phyloP scores from a whole-genome alignment of 257 asterid genomes.

The Parsonsia alboflavescens region DNA sequence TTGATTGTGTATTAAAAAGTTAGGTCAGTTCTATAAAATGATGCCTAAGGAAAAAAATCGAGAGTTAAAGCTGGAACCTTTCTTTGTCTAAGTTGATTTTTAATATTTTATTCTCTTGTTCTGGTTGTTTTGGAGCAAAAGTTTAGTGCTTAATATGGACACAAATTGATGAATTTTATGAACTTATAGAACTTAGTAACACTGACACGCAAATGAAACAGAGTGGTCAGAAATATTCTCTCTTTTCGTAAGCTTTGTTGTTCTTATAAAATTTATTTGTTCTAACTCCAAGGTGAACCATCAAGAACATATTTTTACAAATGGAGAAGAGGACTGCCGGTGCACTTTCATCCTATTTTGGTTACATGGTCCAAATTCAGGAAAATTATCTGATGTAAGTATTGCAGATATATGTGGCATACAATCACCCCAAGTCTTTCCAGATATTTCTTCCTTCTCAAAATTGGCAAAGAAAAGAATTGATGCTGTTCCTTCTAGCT shows the following conservation, averaged over 20 bases:
- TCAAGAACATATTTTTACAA: slow-evolving; percentile 28
- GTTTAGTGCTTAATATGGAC: neutral
- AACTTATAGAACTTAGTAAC: neutral
- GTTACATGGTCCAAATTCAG: slow-evolving; percentile 52
- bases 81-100: neutral
- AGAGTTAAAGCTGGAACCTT: neutral
- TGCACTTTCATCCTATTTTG: slow-evolving; percentile 50
- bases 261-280: neutral
- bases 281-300: slow-evolving; percentile 36
- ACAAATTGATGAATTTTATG: neutral
- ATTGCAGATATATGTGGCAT: slow-evolving; percentile 36
- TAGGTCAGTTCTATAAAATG: neutral
- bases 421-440: slow-evolving; percentile 27
- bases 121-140: neutral
- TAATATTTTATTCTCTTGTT: neutral
- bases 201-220: neutral
- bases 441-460: slow-evolving; percentile 34
- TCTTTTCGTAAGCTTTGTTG: neutral
- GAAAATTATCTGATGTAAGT: slow-evolving; percentile 21
- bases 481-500: slow-evolving; percentile 4
- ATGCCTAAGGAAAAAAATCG: neutral
- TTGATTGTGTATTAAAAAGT: neutral
- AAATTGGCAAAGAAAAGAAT: slow-evolving; percentile 34
- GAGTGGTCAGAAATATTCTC: neutral
- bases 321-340: slow-evolving; percentile 49